Percentiles rank a stretch among this genome's conserved stretches.
phyloP scores from a whole-genome alignment of 2,329 filamentous ascomycete genomes.

The Penicillium nordicum region DNA sequence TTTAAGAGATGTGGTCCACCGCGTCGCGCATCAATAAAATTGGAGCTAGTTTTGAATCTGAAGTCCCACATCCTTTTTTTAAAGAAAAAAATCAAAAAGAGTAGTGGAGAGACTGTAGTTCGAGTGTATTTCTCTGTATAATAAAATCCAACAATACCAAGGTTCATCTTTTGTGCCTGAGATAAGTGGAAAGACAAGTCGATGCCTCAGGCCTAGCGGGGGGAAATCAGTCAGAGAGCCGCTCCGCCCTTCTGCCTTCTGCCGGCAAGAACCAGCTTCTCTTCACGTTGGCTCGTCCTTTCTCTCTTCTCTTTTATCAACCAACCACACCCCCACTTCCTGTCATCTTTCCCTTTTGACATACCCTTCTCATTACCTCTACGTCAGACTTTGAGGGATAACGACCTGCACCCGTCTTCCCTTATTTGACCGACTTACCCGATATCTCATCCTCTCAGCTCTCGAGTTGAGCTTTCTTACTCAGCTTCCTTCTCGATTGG shows the following conservation, averaged over 20 bases:
- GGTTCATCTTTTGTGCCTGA: not conserved
- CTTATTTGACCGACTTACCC: slow-evolving; percentile 24
- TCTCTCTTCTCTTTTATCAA: slow-evolving; percentile 14
- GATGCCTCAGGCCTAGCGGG: slow-evolving; percentile 21
- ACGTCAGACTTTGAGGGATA: slow-evolving; percentile 16
- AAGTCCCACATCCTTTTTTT: not conserved
- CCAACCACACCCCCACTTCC: slow-evolving; percentile 4
- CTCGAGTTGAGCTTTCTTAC: slow-evolving; percentile 17
- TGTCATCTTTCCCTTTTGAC: slow-evolving; percentile 7
- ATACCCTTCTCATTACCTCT: slow-evolving; percentile 14
- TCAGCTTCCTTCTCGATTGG: slow-evolving; percentile 6
- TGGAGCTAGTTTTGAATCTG: not conserved
- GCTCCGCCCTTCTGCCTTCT: slow-evolving; percentile 14
- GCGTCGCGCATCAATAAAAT: not conserved
- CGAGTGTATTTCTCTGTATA: not conserved
- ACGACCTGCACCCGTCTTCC: slow-evolving; percentile 45
- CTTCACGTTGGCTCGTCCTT: slow-evolving; percentile 9
- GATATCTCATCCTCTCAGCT: slow-evolving; percentile 24
- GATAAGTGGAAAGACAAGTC: not conserved
- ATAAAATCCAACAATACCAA: not conserved
- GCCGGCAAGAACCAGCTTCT: slow-evolving; percentile 24
- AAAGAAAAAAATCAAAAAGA: not conserved
- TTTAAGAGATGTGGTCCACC: not conserved
- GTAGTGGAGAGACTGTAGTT: not conserved
- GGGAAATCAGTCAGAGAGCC: slow-evolving; percentile 12